Evolutionary conservation across 2,329 filamentous ascomycete species (phyloP).

Genomic region (Apiospora rasikravindrae): DNA sequence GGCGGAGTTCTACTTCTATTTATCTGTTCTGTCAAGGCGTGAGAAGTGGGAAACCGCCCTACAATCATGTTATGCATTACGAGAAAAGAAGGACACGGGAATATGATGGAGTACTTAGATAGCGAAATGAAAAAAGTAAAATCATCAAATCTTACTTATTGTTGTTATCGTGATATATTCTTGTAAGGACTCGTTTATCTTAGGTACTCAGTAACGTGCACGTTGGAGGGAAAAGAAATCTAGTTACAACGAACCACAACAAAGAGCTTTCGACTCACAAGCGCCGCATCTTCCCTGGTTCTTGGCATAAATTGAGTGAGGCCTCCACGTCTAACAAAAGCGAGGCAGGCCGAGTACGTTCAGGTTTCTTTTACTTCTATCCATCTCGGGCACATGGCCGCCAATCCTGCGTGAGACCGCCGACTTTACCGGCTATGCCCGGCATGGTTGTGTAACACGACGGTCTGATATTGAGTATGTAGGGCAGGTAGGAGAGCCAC

Average conservation of each 20-base stretch:
- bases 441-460: background rate
- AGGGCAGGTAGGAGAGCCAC: background rate
- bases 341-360: background rate
- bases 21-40: background rate
- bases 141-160: background rate
- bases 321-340: background rate
- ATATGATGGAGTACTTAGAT: background rate
- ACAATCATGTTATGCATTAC: background rate
- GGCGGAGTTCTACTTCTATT: background rate
- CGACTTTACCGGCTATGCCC: background rate
- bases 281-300: background rate
- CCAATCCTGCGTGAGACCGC: background rate
- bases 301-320: background rate
- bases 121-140: background rate
- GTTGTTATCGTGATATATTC: background rate
- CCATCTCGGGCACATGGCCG: background rate
- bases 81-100: background rate
- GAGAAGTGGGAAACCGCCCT: background rate
- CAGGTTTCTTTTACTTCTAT: background rate
- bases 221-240: no score
- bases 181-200: background rate
- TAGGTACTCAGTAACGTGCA: background rate
- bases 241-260: no score
- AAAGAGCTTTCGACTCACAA: background rate
- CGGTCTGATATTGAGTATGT: background rate